These are phyloP conservation scores for Tricholoma terreum DNA, from an alignment of 768 basidiomycete genomes.

Conservation along the genomic window DNA sequence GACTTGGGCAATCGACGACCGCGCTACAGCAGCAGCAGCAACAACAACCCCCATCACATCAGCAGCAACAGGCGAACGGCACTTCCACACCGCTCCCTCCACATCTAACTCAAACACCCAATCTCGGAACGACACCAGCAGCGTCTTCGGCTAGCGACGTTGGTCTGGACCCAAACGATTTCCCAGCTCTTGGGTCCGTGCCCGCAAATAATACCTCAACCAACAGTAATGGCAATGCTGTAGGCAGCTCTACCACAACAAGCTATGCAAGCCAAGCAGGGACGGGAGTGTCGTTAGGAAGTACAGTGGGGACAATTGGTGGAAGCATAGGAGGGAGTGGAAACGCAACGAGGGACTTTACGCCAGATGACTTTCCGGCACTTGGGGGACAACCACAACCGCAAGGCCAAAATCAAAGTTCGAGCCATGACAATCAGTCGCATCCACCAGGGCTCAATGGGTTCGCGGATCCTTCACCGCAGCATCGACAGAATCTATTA, in stretches of 20 bases:
- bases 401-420: conserved; percentile 34
- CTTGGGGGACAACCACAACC: conserved; percentile 62
- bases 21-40: conserved; percentile 40
- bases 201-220: conserved; percentile 42
- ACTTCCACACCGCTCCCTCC: conserved; percentile 50
- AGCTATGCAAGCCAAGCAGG: conserved; percentile 86
- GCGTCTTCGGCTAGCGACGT: conserved; percentile 70
- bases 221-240: conserved; percentile 33
- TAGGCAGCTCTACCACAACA: conserved; percentile 41
- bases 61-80: conserved; percentile 54
- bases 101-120: conserved; percentile 53
- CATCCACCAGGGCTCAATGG: conserved; percentile 83
- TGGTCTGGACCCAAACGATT: conserved; percentile 82
- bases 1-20: conserved; percentile 42
- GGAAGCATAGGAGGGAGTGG: conserved; percentile 30
- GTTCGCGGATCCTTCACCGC: conserved; percentile 47
- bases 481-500: conserved; percentile 53
- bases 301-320: conserved; percentile 35
- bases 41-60: conserved; percentile 39
- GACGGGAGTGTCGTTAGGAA: conserved; percentile 51
- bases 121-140: conserved; percentile 48
- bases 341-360: conserved; percentile 62
- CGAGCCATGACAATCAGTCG: conserved; percentile 38
- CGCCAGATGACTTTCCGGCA: conserved; percentile 89
- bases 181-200: conserved; percentile 78